phyloP scores from a whole-genome alignment of 805 yeast species.

The Kluyveromyces lactis region DNA sequence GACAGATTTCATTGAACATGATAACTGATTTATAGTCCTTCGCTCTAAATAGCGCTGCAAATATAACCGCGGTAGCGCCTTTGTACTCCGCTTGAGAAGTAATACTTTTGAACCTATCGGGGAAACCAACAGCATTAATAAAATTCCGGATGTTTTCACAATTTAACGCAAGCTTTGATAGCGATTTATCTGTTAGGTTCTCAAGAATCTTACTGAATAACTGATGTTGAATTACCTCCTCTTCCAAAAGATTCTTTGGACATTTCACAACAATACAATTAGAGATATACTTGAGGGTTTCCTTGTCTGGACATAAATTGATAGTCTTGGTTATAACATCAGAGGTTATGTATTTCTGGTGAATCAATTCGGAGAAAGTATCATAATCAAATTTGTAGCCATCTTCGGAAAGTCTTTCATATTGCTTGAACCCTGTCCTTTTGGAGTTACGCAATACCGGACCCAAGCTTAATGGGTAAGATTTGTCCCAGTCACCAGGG shows the following conservation, averaged over 20 bases:
- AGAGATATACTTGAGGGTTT: slow-evolving; percentile 15
- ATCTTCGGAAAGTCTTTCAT: slow-evolving; percentile 15
- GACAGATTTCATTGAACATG: slow-evolving; percentile 18
- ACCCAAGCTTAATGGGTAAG: slow-evolving; percentile 24
- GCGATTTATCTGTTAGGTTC: slow-evolving; percentile 17
- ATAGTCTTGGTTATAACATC: slow-evolving; percentile 14
- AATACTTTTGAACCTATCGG: slow-evolving; percentile 21
- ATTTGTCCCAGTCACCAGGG: slow-evolving; percentile 29
- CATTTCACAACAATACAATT: slow-evolving; percentile 15
- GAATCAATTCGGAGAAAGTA: slow-evolving; percentile 23
- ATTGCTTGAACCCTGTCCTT: slow-evolving; percentile 21
- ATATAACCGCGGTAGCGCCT: slow-evolving; percentile 16
- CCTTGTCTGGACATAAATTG: slow-evolving; percentile 13
- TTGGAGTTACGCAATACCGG: slow-evolving; percentile 20
- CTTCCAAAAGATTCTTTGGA: slow-evolving; percentile 9
- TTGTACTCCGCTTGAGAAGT: slow-evolving; percentile 24
- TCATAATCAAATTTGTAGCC: slow-evolving; percentile 28
- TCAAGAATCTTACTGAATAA: slow-evolving; percentile 13
- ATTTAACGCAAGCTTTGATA: slow-evolving; percentile 17
- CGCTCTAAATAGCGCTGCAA: slow-evolving; percentile 13
- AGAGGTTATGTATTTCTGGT: slow-evolving; percentile 12
- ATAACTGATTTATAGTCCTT: slow-evolving; percentile 14
- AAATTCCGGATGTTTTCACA: slow-evolving; percentile 9
- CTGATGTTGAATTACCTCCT: slow-evolving; percentile 11
- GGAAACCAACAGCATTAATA: slow-evolving; percentile 18